Base-by-base conservation (phyloP, 2,329 filamentous ascomycete species). In the Nothophaeocryptopus gaeumannii region DNA sequence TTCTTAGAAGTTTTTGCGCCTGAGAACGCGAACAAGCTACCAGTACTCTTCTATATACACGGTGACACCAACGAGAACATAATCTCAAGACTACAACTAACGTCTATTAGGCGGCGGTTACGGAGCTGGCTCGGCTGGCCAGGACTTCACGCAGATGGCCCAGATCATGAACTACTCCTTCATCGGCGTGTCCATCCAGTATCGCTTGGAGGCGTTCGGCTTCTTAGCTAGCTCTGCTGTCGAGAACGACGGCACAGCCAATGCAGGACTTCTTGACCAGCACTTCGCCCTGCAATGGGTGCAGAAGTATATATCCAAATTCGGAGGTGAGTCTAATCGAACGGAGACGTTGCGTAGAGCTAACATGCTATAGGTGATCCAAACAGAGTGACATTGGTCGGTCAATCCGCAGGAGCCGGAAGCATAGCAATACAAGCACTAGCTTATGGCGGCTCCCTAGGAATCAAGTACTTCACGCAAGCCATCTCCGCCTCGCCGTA, bases 251-350 rank as follows among this genome's bases (percentile, higher is more conserved):
- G 72, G 71, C 4, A 62, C 58, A 5, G 62, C 65, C 12, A 74
- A 74, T 52, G 71, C 70, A 1, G 72, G 70, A 8, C 38, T 74
- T 5, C 58, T 72, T 58, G 78, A 81, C 51, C 76, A 80, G 54
- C 64, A 72, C 1, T 62, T 74, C 10, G 78, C 77, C 0, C 61
- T 78, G 8, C 70, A 79, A 58, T 81, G 78, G 78, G 71, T 78
- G 0, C 67, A 76, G 38, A 61, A 71, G 8, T 72, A 79, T 20
- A 47, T 50, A n/a, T 10, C 15, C 12, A 46, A 39, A 15, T 53
- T 50, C 14, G 47, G 51, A 11, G 51, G 46, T 29, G 20, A 26
- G 20, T n/a, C 20, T 26, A 26, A 26, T 26, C 20, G 3, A 3
- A 26, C 7, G 20, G 14, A 40, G 8, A 12, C 13, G 30, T n/a